phyloP scores from a whole-genome alignment of 768 basidiomycete genomes.

The Glaciozyma martinii region DNA sequence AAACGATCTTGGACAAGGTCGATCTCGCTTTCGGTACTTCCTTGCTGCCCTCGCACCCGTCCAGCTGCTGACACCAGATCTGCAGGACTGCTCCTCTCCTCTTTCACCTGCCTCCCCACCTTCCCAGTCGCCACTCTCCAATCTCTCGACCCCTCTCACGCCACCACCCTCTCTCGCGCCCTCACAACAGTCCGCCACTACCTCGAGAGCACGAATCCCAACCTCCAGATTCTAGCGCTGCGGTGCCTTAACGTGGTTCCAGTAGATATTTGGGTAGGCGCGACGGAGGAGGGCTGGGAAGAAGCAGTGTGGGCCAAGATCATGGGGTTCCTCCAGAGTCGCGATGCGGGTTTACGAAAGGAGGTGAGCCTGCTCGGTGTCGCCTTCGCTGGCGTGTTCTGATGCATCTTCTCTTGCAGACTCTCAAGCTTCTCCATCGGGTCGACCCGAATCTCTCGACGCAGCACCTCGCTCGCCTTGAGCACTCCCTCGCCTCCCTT shows the following conservation, averaged over 20 bases:
- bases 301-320: background rate
- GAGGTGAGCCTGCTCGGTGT: background rate
- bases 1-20: background rate
- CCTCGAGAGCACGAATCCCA: background rate
- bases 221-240: background rate
- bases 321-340: background rate
- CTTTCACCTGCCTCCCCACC: background rate
- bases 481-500: background rate
- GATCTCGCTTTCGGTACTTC: constrained; percentile 1
- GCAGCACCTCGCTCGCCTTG: constrained; percentile 4
- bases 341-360: background rate
- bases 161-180: background rate
- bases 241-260: background rate
- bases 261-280: background rate
- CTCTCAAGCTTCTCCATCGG: background rate
- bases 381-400: background rate
- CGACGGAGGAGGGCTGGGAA: background rate
- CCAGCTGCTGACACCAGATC: background rate
- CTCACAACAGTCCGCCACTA: background rate
- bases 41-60: background rate
- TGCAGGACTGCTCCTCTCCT: background rate
- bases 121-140: background rate
- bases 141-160: background rate
- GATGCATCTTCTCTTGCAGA: background rate
- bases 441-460: constrained; percentile 3